Conservation (phyloP, 1,284 basidiomycete genomes). For the Sphagnurus paluster region DNA sequence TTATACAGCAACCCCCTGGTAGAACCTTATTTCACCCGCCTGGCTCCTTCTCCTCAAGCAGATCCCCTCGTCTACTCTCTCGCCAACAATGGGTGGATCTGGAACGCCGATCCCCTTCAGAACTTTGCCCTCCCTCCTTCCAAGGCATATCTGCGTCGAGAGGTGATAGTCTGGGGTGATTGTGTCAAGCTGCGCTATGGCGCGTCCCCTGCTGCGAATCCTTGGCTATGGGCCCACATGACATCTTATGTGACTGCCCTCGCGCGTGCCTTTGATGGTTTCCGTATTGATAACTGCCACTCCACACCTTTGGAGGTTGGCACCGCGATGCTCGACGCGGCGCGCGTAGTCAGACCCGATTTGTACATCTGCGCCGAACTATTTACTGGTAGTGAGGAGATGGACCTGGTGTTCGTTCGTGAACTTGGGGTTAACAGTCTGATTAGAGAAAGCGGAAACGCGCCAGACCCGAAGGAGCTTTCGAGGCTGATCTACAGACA, state of each 20-base stretch:
- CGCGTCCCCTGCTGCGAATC: constrained; percentile 74
- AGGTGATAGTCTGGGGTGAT: constrained; percentile 97
- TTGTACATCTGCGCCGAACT: constrained; percentile 96
- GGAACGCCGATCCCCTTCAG: constrained; percentile 91
- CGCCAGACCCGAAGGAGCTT: constrained; percentile 83
- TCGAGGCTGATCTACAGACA: constrained; percentile 84
- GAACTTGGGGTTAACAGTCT: constrained; percentile 90
- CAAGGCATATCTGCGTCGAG: constrained; percentile 94
- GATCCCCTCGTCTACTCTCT: constrained; percentile 76
- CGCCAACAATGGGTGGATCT: constrained; percentile 99
- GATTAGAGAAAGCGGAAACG: constrained; percentile 91
- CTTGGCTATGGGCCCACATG: constrained; percentile 96
- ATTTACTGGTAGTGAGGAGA: constrained; percentile 95
- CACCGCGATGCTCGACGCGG: constrained; percentile 89
- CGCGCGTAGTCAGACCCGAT: constrained; percentile 85
- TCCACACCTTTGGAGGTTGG: constrained; percentile 96
- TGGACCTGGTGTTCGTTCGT: constrained; percentile 88
- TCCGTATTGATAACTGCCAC: constrained; percentile 98
- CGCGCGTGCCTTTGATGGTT: constrained; percentile 87
- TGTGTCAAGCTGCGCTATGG: constrained; percentile 98
- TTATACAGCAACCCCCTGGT: constrained; percentile 71
- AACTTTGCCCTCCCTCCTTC: constrained; percentile 96
- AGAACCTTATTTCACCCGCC: constrained; percentile 88
- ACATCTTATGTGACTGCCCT: constrained; percentile 81
- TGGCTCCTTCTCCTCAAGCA: constrained; percentile 57